Evolutionary conservation across 176 grass and related monocot species (phyloP), one percentile per base, ranked within the genome.

Genomic region (Typha latifolia): DNA sequence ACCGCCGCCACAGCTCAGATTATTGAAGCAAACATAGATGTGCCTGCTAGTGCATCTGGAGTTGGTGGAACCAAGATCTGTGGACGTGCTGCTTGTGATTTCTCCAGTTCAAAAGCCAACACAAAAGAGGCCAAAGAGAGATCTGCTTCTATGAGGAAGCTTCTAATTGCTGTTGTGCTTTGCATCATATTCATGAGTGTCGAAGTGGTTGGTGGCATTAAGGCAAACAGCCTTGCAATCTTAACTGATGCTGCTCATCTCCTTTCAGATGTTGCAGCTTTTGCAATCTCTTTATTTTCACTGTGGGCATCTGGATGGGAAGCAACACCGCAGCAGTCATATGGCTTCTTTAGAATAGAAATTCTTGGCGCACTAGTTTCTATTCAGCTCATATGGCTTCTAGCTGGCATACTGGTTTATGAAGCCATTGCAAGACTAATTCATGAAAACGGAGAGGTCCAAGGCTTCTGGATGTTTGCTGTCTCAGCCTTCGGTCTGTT

Each of bases 301-400:
- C 81, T 99, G 31, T 99, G 94, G 89, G 94, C 89, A 16, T 74
- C 89, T 64, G 94, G 94, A 62, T 99, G 94, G 94, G 94, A 97
- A 80, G 94, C 94, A n/a, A 99, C 76, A 48, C 89, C 94, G 3
- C 86, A 72, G 47, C 89, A 90, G 62, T 90, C 94, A 49, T 99
- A 93, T 82, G 94, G 94, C 23, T 99, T 99, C 49, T 99, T 99
- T 55, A 66, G 94, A 8, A 85, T 99, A 12, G 87, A 91, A 72
- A 96, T 96, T 69, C 76, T 96, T 61, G 91, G 91, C 21, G 89
- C 94, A 34, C 49, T 99, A 74, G 89, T 99, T 63, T 99, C 94
- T 27, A 99, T 99, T 61, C 94, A 99, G 65, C 77, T 99, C 69
- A 99, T 99, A 76, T 99, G 94, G 89, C 81, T 99, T 14, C 74